Conservation (phyloP, 129 eudicot genomes). For the Saussurea involucrata region DNA sequence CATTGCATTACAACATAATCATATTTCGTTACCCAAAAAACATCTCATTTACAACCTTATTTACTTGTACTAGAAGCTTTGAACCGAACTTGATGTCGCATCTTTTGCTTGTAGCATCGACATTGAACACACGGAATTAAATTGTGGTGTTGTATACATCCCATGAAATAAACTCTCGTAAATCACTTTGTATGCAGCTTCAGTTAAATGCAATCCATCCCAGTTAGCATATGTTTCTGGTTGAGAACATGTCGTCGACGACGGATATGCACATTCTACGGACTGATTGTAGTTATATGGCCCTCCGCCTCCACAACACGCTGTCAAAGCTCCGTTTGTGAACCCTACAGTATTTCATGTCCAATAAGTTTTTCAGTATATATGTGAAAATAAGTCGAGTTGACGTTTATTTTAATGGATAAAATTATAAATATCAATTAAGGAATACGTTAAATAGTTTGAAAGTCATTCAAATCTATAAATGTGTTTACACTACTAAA, state of each 20-base stretch:
- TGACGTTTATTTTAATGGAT: not conserved
- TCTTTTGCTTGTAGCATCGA: conserved; percentile 15
- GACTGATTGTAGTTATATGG: conserved; percentile 40
- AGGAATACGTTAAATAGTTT: too few species aligned
- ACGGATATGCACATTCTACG: conserved; percentile 30
- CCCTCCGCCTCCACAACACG: conserved; percentile 75
- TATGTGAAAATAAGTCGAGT: not conserved
- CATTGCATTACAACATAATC: conserved; percentile 3
- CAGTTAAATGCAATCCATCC: conserved; percentile 79
- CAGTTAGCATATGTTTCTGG: conserved; percentile 52
- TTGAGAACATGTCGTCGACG: conserved; percentile 31
- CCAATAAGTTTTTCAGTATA: not conserved
- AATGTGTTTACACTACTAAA: too few species aligned
- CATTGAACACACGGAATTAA: conserved; percentile 21
- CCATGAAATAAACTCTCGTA: conserved; percentile 47
- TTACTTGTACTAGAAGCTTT: conserved; percentile 25
- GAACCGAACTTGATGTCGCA: conserved; percentile 16
- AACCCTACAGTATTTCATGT: conserved; percentile 41
- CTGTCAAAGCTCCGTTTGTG: conserved; percentile 35
- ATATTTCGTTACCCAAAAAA: conserved; percentile 8
- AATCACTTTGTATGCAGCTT: conserved; percentile 44
- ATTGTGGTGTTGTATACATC: conserved; percentile 30
- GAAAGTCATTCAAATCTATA: too few species aligned
- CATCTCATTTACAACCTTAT: conserved; percentile 2
- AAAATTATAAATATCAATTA: too few species aligned